Conservation (phyloP, 305 asterid species). For the Fraxinus floribunda region DNA sequence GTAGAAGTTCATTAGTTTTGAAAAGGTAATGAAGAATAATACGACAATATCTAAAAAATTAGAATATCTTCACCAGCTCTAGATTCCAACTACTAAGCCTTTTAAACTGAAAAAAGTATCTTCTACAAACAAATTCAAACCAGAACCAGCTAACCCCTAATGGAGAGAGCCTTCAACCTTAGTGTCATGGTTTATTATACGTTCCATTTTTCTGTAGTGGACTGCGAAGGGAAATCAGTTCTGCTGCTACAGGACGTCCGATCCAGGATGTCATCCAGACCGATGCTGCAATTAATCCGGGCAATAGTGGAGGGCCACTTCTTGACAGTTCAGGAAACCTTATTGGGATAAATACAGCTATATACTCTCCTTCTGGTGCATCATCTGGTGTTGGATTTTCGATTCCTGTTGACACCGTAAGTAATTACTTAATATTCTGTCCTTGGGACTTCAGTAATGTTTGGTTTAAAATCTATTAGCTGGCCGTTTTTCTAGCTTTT, state of each 20-base stretch:
- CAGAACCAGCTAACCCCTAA: not conserved
- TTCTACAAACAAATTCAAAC: not conserved
- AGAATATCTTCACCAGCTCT: not conserved
- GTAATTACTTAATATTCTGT: constrained; percentile 27
- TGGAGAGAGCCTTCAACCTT: not conserved
- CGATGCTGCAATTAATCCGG: constrained; percentile 98
- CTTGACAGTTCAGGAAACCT: constrained; percentile 96
- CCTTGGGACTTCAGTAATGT: not conserved
- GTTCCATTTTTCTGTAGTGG: constrained; percentile 53
- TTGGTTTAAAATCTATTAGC: constrained; percentile 3
- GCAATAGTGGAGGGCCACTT: constrained; percentile 99
- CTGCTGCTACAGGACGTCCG: constrained; percentile 98
- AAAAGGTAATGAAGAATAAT: constrained; percentile 6
- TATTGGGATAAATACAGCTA: constrained; percentile 96
- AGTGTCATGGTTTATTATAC: not conserved
- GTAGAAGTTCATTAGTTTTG: constrained; percentile 8
- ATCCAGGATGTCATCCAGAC: constrained; percentile 98
- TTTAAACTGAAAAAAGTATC: not conserved
- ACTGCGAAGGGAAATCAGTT: constrained; percentile 91
- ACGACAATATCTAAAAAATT: not conserved
- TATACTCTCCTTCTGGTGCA: constrained; percentile 99
- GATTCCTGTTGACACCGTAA: constrained; percentile 97
- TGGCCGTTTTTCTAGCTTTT: not conserved
- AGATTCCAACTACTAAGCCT: not conserved
- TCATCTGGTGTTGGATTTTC: constrained; percentile 99